A percentile compares a stretch with the other conserved stretches of the same genome.
These are phyloP conservation scores for Dunaliella sp. DNA, from an alignment of 139 green algal species.

Conservation along the genomic window DNA sequence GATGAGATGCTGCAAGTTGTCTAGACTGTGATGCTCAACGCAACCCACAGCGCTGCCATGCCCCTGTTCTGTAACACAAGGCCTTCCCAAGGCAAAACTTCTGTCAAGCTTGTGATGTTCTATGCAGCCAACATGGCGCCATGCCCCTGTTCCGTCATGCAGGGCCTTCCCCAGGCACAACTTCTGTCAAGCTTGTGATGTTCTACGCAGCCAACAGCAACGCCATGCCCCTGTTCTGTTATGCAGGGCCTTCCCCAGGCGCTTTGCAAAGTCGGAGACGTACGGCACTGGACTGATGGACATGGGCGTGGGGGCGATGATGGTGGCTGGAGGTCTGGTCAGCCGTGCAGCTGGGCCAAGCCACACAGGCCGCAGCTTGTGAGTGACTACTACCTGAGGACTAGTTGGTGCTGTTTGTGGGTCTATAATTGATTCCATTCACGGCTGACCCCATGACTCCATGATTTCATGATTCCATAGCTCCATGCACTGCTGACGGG, in stretches of 20 bases:
- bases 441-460: too few species aligned
- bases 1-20: too few species aligned
- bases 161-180: not conserved
- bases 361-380: not conserved
- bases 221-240: not conserved
- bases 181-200: not conserved
- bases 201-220: too few species aligned
- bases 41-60: not conserved
- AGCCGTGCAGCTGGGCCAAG: not conserved
- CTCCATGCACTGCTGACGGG: too few species aligned
- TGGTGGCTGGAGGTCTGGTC: constrained; percentile 63
- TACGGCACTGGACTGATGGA: constrained; percentile 88
- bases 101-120: not conserved
- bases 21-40: not conserved
- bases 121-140: not conserved
- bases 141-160: not conserved
- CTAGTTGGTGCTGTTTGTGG: too few species aligned
- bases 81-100: not conserved
- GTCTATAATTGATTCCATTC: too few species aligned
- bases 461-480: too few species aligned
- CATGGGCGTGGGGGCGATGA: constrained; percentile 78
- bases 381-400: too few species aligned
- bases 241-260: constrained; percentile 62
- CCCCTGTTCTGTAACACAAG: not conserved
- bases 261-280: constrained; percentile 75